These are phyloP conservation scores for Cyberlindnera veronae DNA, from an alignment of 805 yeast genomes.

Conservation along the genomic window DNA sequence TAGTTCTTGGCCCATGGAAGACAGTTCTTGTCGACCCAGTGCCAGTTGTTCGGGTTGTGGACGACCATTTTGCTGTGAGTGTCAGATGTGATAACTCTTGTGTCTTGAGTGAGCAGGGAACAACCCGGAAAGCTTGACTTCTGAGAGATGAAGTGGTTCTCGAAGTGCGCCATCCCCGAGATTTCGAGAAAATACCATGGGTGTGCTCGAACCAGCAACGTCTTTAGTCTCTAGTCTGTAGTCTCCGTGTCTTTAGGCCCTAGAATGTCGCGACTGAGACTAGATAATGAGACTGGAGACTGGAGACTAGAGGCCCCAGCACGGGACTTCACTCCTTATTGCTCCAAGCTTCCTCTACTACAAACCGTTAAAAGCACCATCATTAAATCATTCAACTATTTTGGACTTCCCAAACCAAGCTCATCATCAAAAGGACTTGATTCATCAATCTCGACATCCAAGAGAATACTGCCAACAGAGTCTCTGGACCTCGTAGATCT, in stretches of 20 bases:
- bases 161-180: no score
- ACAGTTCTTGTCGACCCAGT: constrained; percentile 70
- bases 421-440: constrained; percentile 20
- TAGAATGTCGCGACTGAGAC: no score
- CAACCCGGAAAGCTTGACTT: no score
- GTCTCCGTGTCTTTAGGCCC: no score
- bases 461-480: constrained; percentile 23
- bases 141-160: no score
- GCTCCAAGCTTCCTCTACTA: no score
- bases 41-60: constrained; percentile 74
- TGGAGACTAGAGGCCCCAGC: no score
- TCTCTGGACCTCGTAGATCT: constrained; percentile 10
- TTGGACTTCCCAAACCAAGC: neutral
- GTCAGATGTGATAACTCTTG: neutral
- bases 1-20: constrained; percentile 59
- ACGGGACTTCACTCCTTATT: no score
- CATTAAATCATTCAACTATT: no score
- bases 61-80: constrained; percentile 62
- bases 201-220: neutral
- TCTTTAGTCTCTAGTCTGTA: no score
- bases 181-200: constrained; percentile 1
- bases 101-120: no score
- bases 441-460: constrained; percentile 27
- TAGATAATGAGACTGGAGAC: no score
- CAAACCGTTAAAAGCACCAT: neutral